phyloP scores from a whole-genome alignment of 1,284 basidiomycete species.

The Rhodotorula mucilaginosa region DNA sequence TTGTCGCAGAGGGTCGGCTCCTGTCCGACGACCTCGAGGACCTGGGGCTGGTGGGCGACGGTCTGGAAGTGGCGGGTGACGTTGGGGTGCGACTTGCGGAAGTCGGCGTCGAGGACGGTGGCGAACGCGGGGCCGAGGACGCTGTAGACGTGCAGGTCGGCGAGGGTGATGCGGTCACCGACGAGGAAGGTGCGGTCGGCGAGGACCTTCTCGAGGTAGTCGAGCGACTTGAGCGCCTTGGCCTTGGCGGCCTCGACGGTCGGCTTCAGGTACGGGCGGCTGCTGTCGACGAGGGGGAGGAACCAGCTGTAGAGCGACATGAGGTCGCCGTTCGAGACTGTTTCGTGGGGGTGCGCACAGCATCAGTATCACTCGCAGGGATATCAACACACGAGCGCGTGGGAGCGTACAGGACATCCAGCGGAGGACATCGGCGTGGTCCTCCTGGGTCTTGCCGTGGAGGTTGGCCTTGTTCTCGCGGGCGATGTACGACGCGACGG shows the following conservation, averaged over 20 bases:
- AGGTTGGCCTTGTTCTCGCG: constrained; percentile 42
- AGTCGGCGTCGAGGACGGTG: constrained; percentile 60
- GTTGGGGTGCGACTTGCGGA: constrained; percentile 70
- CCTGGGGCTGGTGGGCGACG: constrained; percentile 70
- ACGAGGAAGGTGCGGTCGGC: constrained; percentile 82
- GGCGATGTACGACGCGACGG: constrained; percentile 66
- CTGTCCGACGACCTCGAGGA: constrained; percentile 56
- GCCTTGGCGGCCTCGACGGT: constrained; percentile 59
- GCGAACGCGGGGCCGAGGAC: constrained; percentile 51
- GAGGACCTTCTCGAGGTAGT: constrained; percentile 72
- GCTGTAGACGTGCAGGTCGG: constrained; percentile 73
- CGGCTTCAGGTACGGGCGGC: constrained; percentile 56
- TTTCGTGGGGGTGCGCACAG: constrained; percentile 4
- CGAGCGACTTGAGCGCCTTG: constrained; percentile 49
- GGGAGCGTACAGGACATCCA: constrained; percentile 36
- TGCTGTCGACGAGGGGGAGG: constrained; percentile 58
- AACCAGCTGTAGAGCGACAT: constrained; percentile 66
- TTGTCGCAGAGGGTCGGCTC: constrained; percentile 66
- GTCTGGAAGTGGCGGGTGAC: constrained; percentile 65
- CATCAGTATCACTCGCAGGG: not conserved
- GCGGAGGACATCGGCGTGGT: constrained; percentile 40
- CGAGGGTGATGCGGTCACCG: constrained; percentile 88
- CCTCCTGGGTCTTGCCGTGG: constrained; percentile 39
- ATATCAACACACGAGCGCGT: not conserved
- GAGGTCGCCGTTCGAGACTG: constrained; percentile 35